phyloP scores from a whole-genome alignment of 495 filamentous ascomycete genomes.

The Achaetomiella virescens region DNA sequence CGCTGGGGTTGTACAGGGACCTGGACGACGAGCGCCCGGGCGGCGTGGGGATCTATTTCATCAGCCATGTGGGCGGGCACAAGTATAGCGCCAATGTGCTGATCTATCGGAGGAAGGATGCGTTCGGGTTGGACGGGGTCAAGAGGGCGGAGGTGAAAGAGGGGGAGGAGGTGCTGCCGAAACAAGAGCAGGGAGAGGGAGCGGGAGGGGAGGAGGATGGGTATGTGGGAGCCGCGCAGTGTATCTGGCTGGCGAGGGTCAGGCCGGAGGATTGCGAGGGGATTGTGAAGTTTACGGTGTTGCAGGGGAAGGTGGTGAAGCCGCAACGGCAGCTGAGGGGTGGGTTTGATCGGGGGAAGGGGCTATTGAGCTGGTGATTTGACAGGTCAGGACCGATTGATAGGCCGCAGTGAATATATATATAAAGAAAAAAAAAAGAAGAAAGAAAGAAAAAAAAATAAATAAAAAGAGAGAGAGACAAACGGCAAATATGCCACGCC shows the following conservation, averaged over 20 bases:
- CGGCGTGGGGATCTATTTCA: conserved; percentile 91
- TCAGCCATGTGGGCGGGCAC: conserved; percentile 92
- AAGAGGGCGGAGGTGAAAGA: conserved; percentile 33
- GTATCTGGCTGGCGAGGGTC: conserved; percentile 90
- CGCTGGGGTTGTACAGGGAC: conserved; percentile 78
- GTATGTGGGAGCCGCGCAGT: conserved; percentile 65
- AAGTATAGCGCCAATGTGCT: conserved; percentile 91
- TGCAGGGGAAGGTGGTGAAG: conserved; percentile 93
- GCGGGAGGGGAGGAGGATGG: conserved; percentile 30
- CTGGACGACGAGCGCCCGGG: conserved; percentile 78
- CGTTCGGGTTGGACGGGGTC: conserved; percentile 46
- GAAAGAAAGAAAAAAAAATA: neutral
- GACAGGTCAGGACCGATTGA: too few species aligned
- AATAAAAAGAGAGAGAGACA: too few species aligned
- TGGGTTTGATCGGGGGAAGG: conserved; percentile 78
- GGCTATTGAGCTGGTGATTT: conserved; percentile 82
- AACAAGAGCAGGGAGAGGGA: conserved; percentile 13
- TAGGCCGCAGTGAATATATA: neutral
- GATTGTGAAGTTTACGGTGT: conserved; percentile 78
- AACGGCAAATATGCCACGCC: neutral
- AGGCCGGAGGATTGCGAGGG: conserved; percentile 91
- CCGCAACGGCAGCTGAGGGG: conserved; percentile 74
- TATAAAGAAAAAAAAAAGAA: neutral
- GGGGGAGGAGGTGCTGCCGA: conserved; percentile 18
- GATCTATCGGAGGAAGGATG: conserved; percentile 68